Conservation (phyloP, 306 rosid genomes). For the Hippophae tibetana region DNA sequence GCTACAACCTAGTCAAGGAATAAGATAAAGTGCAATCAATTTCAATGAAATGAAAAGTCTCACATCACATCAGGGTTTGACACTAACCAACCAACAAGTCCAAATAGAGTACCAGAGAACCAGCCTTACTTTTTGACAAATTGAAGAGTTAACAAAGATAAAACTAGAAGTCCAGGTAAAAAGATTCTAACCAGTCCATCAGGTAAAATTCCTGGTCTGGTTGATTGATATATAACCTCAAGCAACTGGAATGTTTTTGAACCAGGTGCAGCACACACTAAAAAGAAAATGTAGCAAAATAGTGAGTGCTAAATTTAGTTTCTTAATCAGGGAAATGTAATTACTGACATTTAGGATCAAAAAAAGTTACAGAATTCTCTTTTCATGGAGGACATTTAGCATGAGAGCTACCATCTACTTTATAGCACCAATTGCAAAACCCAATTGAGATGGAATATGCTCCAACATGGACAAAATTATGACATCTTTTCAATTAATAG, state of each 20-base stretch:
- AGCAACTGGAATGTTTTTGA: constrained; percentile 97
- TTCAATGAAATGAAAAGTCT: constrained; percentile 15
- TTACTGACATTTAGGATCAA: too few species aligned
- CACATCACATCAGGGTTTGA: constrained; percentile 4
- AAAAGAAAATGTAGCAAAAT: constrained; percentile 13
- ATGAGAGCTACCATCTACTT: too few species aligned
- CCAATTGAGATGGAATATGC: too few species aligned
- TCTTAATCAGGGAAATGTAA: not conserved
- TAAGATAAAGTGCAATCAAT: constrained; percentile 8
- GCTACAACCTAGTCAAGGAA: constrained; percentile 65
- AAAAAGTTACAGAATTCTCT: too few species aligned
- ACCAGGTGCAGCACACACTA: constrained; percentile 99
- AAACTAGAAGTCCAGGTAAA: constrained; percentile 3
- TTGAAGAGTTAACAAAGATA: constrained; percentile 2
- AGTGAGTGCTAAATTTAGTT: not conserved
- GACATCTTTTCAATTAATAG: too few species aligned
- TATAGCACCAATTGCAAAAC: too few species aligned
- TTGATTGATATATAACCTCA: constrained; percentile 73
- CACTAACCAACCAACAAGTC: constrained; percentile 8
- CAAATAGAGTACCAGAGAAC: constrained; percentile 11
- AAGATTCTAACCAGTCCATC: constrained; percentile 70
- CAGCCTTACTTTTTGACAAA: constrained; percentile 1
- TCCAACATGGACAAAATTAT: too few species aligned
- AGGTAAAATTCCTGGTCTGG: constrained; percentile 66
- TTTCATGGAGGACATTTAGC: too few species aligned